Evolutionary conservation across 495 filamentous ascomycete species (phyloP), one percentile per base, ranked within the genome.

Genomic region (Ramalina intermedia): DNA sequence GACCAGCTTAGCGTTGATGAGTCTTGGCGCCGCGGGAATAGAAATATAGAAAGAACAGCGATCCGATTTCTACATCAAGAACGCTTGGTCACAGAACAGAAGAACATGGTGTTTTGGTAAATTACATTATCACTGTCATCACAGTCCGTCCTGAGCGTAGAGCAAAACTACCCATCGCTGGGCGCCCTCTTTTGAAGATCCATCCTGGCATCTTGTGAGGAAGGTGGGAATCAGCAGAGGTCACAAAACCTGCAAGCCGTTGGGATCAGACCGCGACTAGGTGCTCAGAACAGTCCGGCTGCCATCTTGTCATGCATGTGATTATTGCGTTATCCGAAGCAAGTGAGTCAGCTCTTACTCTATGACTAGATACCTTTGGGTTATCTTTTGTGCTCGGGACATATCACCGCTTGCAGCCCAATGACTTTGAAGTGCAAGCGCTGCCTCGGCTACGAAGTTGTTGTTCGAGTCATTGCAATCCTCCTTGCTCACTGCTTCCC

Each of bases 191-290:
- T 77, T 83, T 71, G 78, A 84, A 73, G 72, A 66, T 72, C 76
- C 76, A 66, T 82, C 74, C 13, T 65, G 61, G 75, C 72, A 67
- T 69, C 68, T 75, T 71, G 61, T 63, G 71, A 80, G 81, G 68
- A 74, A 69, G 59, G 66, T 74, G 70, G 81, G 81, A 85, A 85
- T 85, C 81, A 85, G 81, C 78, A 75, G 79, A 70, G 81, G 81
- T 81, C 68, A 85, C 79, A 85, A 41, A 1, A 41, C 39, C 39
- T 41, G 7, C 39, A 13, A 41, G 20, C 16, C 38, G 3, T 41
- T 6, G 20, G 13, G 20, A 41, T 41, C 16, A 17, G 6, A 6
- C 20, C 16, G 7, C 13, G 13, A 41, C 12, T 21, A 1, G n/a
- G n/a, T 6, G 8, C 21, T 41, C 21, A 23, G 8, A 12, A 41